These are phyloP conservation scores for Melastoma malabathricum DNA, from an alignment of 345 rosid species.

Conservation along the genomic window DNA sequence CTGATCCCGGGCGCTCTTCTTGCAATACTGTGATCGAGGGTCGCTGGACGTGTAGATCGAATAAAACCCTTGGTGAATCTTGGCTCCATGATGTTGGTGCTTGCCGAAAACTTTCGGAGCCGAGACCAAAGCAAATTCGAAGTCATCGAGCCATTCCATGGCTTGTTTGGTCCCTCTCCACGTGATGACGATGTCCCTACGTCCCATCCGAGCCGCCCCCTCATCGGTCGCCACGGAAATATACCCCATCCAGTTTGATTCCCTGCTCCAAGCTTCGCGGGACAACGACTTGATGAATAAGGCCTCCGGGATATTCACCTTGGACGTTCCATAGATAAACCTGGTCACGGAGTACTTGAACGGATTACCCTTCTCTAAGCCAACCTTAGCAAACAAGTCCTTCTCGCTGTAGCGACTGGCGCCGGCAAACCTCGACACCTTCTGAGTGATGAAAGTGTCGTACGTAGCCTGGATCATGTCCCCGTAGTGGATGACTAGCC, in stretches of 20 bases:
- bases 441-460: slow-evolving; percentile 51
- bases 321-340: slow-evolving; percentile 59
- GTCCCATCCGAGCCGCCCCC: slow-evolving; percentile 42
- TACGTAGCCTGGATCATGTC: slow-evolving; percentile 75
- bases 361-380: slow-evolving; percentile 38
- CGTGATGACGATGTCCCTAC: slow-evolving; percentile 71
- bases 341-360: slow-evolving; percentile 56
- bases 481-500: slow-evolving; percentile 57
- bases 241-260: slow-evolving; percentile 77
- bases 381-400: slow-evolving; percentile 46
- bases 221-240: slow-evolving; percentile 75
- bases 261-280: slow-evolving; percentile 74
- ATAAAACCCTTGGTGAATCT: slow-evolving; percentile 77
- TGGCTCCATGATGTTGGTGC: slow-evolving; percentile 9
- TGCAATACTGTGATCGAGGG: slow-evolving; percentile 44
- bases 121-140: slow-evolving; percentile 40
- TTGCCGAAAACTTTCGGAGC: slow-evolving; percentile 34
- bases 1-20: slow-evolving; percentile 52
- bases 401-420: slow-evolving; percentile 39
- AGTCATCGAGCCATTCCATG: slow-evolving; percentile 61
- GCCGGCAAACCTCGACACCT: slow-evolving; percentile 46
- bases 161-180: slow-evolving; percentile 79
- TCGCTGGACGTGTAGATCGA: slow-evolving; percentile 67
- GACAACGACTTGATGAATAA: slow-evolving; percentile 44
- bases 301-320: slow-evolving; percentile 47